These are phyloP conservation scores for Raddia guianensis DNA, from an alignment of 176 grass and related monocot genomes.

Conservation along the genomic window DNA sequence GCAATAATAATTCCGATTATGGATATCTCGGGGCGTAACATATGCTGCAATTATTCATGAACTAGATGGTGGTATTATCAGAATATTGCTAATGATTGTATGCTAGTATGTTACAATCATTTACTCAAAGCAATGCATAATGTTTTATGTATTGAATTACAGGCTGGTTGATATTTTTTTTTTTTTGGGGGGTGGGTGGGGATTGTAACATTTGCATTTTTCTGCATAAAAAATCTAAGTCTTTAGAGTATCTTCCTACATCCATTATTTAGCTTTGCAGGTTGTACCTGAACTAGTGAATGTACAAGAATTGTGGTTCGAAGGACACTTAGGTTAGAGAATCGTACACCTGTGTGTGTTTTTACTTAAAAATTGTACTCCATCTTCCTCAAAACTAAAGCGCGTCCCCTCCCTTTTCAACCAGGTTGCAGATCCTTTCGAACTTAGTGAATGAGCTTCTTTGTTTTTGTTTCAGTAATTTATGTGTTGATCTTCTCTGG, in stretches of 20 bases:
- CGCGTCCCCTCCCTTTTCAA: too few relatives aligned
- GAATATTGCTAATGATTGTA: not conserved
- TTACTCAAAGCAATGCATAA: not conserved
- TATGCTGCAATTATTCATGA: not conserved
- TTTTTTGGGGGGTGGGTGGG: too few relatives aligned
- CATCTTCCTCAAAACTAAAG: not conserved
- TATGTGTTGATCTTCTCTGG: slow-evolving; percentile 28
- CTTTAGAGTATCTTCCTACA: not conserved
- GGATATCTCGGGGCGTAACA: too few relatives aligned
- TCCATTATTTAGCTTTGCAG: not conserved
- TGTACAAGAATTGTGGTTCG: slow-evolving; percentile 21
- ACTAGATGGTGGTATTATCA: slow-evolving; percentile 24
- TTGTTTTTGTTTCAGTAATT: slow-evolving; percentile 30
- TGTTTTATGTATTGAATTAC: not conserved
- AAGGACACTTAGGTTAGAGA: not conserved
- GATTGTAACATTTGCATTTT: slow-evolving; percentile 4
- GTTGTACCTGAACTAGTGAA: slow-evolving; percentile 11
- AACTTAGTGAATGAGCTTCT: not conserved
- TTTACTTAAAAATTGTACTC: slow-evolving; percentile 15
- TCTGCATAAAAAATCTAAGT: slow-evolving; percentile 10
- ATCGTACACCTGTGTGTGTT: too few relatives aligned
- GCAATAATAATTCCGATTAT: too few relatives aligned
- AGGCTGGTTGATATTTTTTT: not conserved
- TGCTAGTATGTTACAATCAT: not conserved
- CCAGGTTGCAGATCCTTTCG: not conserved